These are phyloP conservation scores for Coemansia sp. DNA, from an alignment of 192 early-diverging fungal species.

Conservation along the genomic window DNA sequence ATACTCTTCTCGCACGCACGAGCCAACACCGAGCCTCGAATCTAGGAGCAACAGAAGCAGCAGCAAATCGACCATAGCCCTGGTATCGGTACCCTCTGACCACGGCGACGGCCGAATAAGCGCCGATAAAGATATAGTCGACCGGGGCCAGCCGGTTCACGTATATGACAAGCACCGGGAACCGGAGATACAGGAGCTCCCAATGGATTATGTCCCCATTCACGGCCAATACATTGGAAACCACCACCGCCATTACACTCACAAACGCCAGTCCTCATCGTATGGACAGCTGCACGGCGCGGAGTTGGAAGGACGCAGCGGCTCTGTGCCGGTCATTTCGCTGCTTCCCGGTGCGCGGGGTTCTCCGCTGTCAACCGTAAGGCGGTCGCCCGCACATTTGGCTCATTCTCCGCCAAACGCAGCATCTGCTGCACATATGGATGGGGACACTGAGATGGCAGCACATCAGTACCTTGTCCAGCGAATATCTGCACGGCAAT, in stretches of 20 bases:
- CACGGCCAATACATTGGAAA: slow-evolving; percentile 1
- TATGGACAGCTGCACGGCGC: slow-evolving; percentile 14
- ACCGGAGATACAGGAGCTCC: slow-evolving; percentile 34
- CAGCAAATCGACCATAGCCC: slow-evolving; percentile 34
- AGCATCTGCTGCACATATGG: background rate
- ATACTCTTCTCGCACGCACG: slow-evolving; percentile 24
- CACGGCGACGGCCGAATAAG: slow-evolving; percentile 2
- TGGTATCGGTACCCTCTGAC: background rate
- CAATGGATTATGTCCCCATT: slow-evolving; percentile 27
- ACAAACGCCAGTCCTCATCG: slow-evolving; percentile 18
- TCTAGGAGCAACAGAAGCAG: slow-evolving; percentile 34
- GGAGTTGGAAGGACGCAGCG: slow-evolving; percentile 39
- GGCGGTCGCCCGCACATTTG: slow-evolving; percentile 14
- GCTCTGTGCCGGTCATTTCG: slow-evolving; percentile 45
- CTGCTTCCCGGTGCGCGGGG: slow-evolving; percentile 38
- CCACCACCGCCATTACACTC: background rate
- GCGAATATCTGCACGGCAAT: slow-evolving; percentile 16
- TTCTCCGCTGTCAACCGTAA: slow-evolving; percentile 15
- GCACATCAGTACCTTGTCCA: slow-evolving; percentile 46
- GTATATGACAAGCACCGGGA: slow-evolving; percentile 41
- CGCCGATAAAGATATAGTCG: slow-evolving; percentile 6
- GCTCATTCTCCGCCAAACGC: background rate
- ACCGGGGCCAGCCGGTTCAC: slow-evolving; percentile 10
- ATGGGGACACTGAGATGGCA: slow-evolving; percentile 11
- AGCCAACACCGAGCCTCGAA: slow-evolving; percentile 13